Base-by-base conservation (phyloP, 305 asterid species). In the Striga hermonthica region DNA sequence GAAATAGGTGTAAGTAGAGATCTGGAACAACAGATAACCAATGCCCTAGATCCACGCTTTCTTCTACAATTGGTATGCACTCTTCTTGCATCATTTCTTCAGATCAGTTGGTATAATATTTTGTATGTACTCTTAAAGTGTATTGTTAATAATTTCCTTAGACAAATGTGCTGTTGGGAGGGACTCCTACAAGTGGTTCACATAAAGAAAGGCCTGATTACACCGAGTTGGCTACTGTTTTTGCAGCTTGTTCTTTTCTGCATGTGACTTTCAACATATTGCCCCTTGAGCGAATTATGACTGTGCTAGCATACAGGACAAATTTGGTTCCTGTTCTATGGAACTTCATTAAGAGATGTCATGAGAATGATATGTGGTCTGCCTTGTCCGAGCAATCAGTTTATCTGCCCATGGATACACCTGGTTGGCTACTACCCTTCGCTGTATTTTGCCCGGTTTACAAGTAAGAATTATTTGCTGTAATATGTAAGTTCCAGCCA, bases 401-500 rank as follows among this genome's bases (percentile, higher is more conserved):
- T 63, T 85, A 86, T 83, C 70, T 86, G 74, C 92, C 93, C 35
- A 68, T 76, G 64, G 93, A 83, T 73, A 74, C 84, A 4, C 88
- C 95, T 73, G 97, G 97, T 70, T 85, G 91, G 91, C 86, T 90
- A 67, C 76, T 90, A 72, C 96, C 98, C 34, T 76, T 94, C 65
- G 88, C 95, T 50, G 97, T 83, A 63, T 94, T 94, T 83, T 94
- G 99, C 80, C 97, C 99, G 9, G 87, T 94, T 49, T 90, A 90
- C 82, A 90, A 87, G 96, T 94, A 81, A 83, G 91, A 72, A 69
- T 50, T 44, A 47, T 73, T 66, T 60, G 22, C 37, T 72, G 16
- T 35, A 60, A 62, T 65, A 56, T 67, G 50, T 35, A 34, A 14
- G 11, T 65, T 62, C 10, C 52, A 54, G 53, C 57, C 67, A 57